Evolutionary conservation across 306 rosid genomes (phyloP).

Genomic region (Fragaria iinumae): DNA sequence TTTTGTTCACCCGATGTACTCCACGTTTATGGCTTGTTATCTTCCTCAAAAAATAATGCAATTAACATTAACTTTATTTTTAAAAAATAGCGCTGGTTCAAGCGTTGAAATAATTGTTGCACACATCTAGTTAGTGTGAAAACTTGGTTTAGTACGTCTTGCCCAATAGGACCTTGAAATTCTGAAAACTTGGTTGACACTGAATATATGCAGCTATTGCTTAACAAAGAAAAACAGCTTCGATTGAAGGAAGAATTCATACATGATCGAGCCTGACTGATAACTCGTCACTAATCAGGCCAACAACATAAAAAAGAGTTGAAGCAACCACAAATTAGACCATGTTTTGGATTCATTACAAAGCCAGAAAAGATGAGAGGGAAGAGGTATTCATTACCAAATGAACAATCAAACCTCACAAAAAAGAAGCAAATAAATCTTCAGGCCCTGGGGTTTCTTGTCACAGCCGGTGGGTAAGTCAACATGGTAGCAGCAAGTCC

Average conservation of each 20-base stretch:
- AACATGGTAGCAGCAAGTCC: conserved; percentile 22
- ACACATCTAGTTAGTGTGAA: not conserved
- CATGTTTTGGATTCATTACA: not conserved
- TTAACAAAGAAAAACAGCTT: not conserved
- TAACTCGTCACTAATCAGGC: not conserved
- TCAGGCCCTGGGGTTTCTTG: not conserved
- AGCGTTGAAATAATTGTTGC: not conserved
- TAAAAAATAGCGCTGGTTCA: not conserved
- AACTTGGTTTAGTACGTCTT: not conserved
- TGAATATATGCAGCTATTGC: not conserved
- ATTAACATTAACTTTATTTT: too few relatives aligned
- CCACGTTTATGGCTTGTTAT: too few relatives aligned
- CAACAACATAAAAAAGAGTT: not conserved
- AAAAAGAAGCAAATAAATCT: not conserved
- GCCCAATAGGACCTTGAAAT: not conserved
- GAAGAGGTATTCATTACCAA: not conserved
- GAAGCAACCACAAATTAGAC: not conserved
- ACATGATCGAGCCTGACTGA: not conserved
- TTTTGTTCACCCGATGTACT: too few relatives aligned
- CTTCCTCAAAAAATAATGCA: too few relatives aligned
- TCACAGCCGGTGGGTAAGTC: conserved; percentile 9
- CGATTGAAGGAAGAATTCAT: not conserved
- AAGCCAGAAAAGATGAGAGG: not conserved
- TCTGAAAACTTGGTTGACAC: not conserved
- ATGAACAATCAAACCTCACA: conserved; percentile 6